A percentile compares a stretch with the other conserved stretches of the same genome.
Evolutionary conservation across 2,329 filamentous ascomycete genomes (phyloP).

Genomic region (Pseudogymnoascus sp.): DNA sequence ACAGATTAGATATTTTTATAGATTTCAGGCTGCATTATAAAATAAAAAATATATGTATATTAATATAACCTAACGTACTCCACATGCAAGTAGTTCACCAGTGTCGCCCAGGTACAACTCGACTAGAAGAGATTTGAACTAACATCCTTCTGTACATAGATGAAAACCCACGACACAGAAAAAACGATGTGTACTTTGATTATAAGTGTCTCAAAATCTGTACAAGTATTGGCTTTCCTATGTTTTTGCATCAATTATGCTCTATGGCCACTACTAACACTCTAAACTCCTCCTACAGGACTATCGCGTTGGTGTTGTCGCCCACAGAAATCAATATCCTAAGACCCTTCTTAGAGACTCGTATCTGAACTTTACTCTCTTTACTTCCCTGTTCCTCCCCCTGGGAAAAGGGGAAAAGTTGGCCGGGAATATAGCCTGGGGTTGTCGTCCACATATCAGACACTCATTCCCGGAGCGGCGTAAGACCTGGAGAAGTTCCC

Average conservation of each 20-base stretch:
- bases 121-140: no score
- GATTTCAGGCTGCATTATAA: neutral
- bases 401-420: neutral
- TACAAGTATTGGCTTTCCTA: constrained; percentile 13
- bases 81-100: neutral
- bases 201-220: constrained; percentile 19
- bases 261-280: constrained; percentile 10
- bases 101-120: no score
- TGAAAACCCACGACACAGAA: constrained; percentile 14
- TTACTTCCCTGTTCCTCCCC: neutral
- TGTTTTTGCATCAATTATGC: constrained; percentile 10
- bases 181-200: constrained; percentile 21
- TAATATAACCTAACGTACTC: neutral
- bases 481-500: neutral
- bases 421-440: neutral
- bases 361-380: neutral
- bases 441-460: neutral
- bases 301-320: constrained; percentile 1
- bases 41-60: neutral
- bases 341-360: neutral
- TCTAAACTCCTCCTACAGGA: neutral
- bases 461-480: neutral
- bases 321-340: neutral
- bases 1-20: neutral
- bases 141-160: neutral